phyloP scores from a whole-genome alignment of 805 yeast species.

The Starmerella geochares region DNA sequence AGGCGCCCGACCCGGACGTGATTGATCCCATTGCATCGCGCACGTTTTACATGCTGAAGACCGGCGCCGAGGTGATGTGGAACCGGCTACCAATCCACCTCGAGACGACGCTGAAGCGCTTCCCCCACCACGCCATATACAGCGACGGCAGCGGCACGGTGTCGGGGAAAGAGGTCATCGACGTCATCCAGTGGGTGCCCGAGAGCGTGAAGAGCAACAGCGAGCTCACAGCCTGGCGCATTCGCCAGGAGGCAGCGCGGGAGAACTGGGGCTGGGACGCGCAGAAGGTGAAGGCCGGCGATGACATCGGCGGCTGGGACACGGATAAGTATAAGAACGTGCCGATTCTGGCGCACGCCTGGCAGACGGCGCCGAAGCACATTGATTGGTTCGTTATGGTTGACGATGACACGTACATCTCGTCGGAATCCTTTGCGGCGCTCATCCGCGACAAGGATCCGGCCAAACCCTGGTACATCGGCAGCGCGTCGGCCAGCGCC shows the following conservation, averaged over 20 bases:
- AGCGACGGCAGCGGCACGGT: slow-evolving; percentile 30
- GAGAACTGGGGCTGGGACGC: slow-evolving; percentile 24
- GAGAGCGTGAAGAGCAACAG: slow-evolving; percentile 19
- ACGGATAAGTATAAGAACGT: slow-evolving; percentile 10
- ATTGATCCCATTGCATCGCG: neutral
- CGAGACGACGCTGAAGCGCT: slow-evolving; percentile 30
- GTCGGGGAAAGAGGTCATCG: slow-evolving; percentile 31
- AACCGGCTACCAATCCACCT: slow-evolving; percentile 30
- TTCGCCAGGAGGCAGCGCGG: slow-evolving; percentile 23
- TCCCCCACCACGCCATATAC: slow-evolving; percentile 31
- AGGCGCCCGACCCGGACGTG: neutral
- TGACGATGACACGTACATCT: slow-evolving; percentile 32
- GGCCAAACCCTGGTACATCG: slow-evolving; percentile 13
- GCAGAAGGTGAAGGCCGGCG: slow-evolving; percentile 18
- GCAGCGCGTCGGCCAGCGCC: slow-evolving; percentile 4
- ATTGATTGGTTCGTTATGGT: slow-evolving; percentile 33
- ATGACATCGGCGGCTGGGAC: slow-evolving; percentile 24
- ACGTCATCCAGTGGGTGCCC: slow-evolving; percentile 27
- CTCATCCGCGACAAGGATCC: slow-evolving; percentile 26
- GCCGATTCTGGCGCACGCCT: slow-evolving; percentile 29
- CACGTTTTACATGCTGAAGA: slow-evolving; percentile 4
- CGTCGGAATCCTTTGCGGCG: slow-evolving; percentile 27
- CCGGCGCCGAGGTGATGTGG: slow-evolving; percentile 12
- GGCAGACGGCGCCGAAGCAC: slow-evolving; percentile 22
- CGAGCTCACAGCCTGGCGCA: slow-evolving; percentile 25